These are phyloP conservation scores for Candida nonsorbophila DNA, from an alignment of 805 yeast species.

Conservation along the genomic window DNA sequence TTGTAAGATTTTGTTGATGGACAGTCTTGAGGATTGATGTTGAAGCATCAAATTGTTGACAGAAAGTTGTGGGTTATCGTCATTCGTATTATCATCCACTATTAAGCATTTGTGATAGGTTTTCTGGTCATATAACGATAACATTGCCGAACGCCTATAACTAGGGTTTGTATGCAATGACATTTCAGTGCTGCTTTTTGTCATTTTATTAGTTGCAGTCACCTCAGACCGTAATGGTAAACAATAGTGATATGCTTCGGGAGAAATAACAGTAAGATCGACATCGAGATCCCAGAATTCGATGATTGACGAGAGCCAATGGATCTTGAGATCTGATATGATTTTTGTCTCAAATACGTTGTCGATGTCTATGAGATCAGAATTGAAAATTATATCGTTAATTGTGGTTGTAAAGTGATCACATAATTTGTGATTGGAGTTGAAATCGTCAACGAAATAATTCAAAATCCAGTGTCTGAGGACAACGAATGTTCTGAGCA, in stretches of 20 bases:
- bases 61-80: slow-evolving; percentile 33
- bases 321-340: slow-evolving; percentile 33
- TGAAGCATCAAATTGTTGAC: slow-evolving; percentile 32
- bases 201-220: slow-evolving; percentile 12
- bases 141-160: slow-evolving; percentile 40
- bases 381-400: slow-evolving; percentile 31
- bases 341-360: slow-evolving; percentile 33
- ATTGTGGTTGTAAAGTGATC: slow-evolving; percentile 44
- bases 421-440: slow-evolving; percentile 24
- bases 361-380: slow-evolving; percentile 18
- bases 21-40: slow-evolving; percentile 28
- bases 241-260: slow-evolving; percentile 7
- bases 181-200: slow-evolving; percentile 29
- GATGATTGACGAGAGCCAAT: slow-evolving; percentile 29
- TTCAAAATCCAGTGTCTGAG: slow-evolving; percentile 87
- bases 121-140: slow-evolving; percentile 36
- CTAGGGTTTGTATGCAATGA: slow-evolving; percentile 41
- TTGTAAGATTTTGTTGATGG: slow-evolving; percentile 5
- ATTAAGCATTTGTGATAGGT: slow-evolving; percentile 29
- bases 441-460: slow-evolving; percentile 78
- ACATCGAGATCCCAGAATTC: slow-evolving; percentile 26
- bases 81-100: slow-evolving; percentile 15
- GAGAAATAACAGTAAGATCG: slow-evolving; percentile 8
- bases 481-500: slow-evolving; percentile 80
- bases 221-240: slow-evolving; percentile 18